These are phyloP conservation scores for Brasilioporus rufonigricans DNA, from an alignment of 768 basidiomycete species.

Conservation along the genomic window DNA sequence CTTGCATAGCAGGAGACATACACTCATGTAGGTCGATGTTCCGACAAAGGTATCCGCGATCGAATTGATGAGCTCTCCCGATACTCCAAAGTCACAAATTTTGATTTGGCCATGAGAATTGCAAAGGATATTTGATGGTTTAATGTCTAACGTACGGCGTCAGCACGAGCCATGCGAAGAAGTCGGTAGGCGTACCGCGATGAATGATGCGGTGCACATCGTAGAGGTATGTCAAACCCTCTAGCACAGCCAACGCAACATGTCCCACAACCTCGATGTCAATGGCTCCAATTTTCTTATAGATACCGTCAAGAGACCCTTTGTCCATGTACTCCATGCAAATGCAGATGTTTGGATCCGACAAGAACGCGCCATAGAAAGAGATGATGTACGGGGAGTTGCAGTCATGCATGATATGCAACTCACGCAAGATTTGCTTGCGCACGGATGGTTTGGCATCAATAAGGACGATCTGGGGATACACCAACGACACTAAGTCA, in stretches of 20 bases:
- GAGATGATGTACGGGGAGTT: conserved; percentile 91
- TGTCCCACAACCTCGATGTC: conserved; percentile 90
- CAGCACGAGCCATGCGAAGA: conserved; percentile 6
- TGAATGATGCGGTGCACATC: conserved; percentile 98
- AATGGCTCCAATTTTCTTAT: conserved; percentile 93
- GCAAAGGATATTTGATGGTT: conserved; percentile 95
- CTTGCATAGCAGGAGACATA: conserved; percentile 41
- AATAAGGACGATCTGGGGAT: conserved; percentile 82
- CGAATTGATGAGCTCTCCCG: conserved; percentile 97
- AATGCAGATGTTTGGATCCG: conserved; percentile 98
- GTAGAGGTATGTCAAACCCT: conserved; percentile 95
- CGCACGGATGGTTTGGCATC: conserved; percentile 95
- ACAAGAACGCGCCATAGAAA: conserved; percentile 95
- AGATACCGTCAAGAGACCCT: conserved; percentile 90
- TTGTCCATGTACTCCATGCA: conserved; percentile 98
- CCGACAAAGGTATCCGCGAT: conserved; percentile 99
- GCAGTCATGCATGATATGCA: conserved; percentile 99
- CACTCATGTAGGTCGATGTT: conserved; percentile 99
- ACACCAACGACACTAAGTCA: not conserved
- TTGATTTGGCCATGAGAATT: conserved; percentile 97
- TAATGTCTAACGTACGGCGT: conserved; percentile 71
- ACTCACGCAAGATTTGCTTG: conserved; percentile 95
- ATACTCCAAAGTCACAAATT: conserved; percentile 99
- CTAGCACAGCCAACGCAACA: conserved; percentile 92
- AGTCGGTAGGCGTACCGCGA: conserved; percentile 65